Evolutionary conservation across 495 filamentous ascomycete genomes (phyloP).

Genomic region (Aspergillus affinis): DNA sequence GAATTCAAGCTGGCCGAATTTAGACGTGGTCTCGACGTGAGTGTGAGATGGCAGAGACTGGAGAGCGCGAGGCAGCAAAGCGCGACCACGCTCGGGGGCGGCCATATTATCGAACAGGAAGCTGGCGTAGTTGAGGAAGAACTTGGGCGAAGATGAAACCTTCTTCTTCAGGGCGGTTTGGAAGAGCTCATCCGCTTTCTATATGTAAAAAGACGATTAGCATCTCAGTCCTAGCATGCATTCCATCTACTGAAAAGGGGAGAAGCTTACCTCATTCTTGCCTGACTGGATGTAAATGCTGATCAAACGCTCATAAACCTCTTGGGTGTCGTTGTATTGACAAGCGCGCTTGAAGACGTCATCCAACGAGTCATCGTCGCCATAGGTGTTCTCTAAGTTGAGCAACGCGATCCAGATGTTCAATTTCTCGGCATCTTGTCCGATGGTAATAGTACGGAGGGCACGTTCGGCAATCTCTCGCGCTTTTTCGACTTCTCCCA

Average conservation of each 20-base stretch:
- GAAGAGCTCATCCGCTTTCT: constrained; percentile 92
- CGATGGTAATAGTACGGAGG: constrained; percentile 81
- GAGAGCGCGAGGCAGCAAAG: constrained; percentile 78
- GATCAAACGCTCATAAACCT: constrained; percentile 83
- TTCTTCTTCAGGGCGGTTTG: constrained; percentile 83
- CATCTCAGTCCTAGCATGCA: not conserved
- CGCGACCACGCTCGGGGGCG: constrained; percentile 71
- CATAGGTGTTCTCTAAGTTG: constrained; percentile 91
- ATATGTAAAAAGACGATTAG: constrained; percentile 35
- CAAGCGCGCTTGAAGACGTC: constrained; percentile 90
- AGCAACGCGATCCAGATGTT: constrained; percentile 94
- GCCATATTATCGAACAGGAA: constrained; percentile 75
- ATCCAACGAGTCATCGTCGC: constrained; percentile 79
- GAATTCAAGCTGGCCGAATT: constrained; percentile 92
- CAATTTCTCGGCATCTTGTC: constrained; percentile 83
- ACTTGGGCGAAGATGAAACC: constrained; percentile 67
- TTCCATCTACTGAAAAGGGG: not conserved
- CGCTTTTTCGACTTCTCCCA: constrained; percentile 82
- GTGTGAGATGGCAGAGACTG: constrained; percentile 73
- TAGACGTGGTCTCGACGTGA: constrained; percentile 75
- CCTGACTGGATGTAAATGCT: constrained; percentile 93
- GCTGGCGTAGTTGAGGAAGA: constrained; percentile 93
- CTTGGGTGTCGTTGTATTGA: constrained; percentile 87
- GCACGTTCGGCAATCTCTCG: constrained; percentile 87
- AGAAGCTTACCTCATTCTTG: constrained; percentile 60